Base-by-base conservation (phyloP, 371 early-diverging fungal species). In the Choanephora cucurbitarum region DNA sequence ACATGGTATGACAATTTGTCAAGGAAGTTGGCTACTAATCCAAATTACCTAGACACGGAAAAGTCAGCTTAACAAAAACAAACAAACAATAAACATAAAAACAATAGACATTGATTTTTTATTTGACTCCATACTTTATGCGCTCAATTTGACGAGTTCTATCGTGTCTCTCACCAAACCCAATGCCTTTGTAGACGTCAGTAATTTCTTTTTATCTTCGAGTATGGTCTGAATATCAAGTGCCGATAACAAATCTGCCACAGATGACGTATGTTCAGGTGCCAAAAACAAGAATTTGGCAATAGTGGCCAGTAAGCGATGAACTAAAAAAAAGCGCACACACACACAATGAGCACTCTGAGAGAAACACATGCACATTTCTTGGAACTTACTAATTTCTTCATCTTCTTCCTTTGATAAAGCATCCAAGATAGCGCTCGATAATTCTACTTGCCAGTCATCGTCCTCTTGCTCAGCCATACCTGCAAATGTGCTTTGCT, bases 1-100 rank as follows among this genome's bases (percentile, higher is more conserved):
- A 89, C 93, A n/a, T 95, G 96, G 96, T 94, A 85, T 67, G 80
- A 79, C 41, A 75, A 73, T 23, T 77, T 87, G 17, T 60, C 78
- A 28, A 70, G 85, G 55, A 90, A 90, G 55, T 53, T 80, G 10
- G 77, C 79, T 15, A 59, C 77, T 18, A 83, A 87, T 57, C 87
- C 87, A 40, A 67, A 65, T 49, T 79, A 73, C 52, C 49, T 79
- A 15, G 53, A 58, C 6, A 57, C 55, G 32, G 65, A 66, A 23
- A 66, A 64, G 44, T 49, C 56, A n/a, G 58, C 58, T 32, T 61
- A 56, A 62, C 37, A 23, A 50, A 22, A 43, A 28, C n/a, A n/a
- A n/a, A n/a, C n/a, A 28, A 7, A 28, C 28, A 28, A 46, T 18
- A 28, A 17, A 32, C 21, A 7, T n/a, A n/a, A n/a, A n/a, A n/a